Percentiles rank a stretch among this genome's conserved stretches.
Conservation (phyloP, 768 basidiomycete genomes). For the Neoboletus magnificus region DNA sequence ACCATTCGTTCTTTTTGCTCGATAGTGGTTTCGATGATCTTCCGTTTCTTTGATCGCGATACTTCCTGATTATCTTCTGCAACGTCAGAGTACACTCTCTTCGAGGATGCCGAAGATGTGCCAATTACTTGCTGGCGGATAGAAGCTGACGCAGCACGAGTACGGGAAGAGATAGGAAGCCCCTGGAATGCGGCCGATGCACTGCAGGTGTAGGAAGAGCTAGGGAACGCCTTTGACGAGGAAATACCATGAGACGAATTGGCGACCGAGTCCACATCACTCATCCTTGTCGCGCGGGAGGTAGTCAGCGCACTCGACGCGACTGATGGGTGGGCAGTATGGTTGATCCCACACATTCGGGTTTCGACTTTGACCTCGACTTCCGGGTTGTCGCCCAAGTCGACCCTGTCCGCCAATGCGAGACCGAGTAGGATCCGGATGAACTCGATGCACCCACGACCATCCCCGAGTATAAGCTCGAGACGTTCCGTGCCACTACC, state of each 20-base stretch:
- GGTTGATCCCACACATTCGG: not conserved
- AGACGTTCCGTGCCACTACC: not conserved
- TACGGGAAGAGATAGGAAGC: no score
- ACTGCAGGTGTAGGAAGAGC: no score
- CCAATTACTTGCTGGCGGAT: not conserved
- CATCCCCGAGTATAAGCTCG: slow-evolving; percentile 1
- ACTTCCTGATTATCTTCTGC: not conserved
- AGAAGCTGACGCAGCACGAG: no score
- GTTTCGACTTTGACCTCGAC: no score
- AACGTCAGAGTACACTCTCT: not conserved
- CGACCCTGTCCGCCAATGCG: no score
- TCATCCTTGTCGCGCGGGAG: no score
- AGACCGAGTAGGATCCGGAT: no score
- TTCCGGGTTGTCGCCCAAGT: no score
- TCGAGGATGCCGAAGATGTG: not conserved
- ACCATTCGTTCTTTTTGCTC: not conserved
- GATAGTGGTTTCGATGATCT: not conserved
- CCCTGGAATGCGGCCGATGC: no score
- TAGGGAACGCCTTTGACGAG: no score
- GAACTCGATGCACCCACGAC: not conserved
- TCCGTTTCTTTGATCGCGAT: not conserved
- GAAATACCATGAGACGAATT: no score
- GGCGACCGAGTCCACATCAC: no score
- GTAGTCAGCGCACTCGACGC: not conserved
- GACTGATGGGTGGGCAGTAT: not conserved